Conservation (phyloP, 148 eudicot genomes). For the Rhododendron henanense region DNA sequence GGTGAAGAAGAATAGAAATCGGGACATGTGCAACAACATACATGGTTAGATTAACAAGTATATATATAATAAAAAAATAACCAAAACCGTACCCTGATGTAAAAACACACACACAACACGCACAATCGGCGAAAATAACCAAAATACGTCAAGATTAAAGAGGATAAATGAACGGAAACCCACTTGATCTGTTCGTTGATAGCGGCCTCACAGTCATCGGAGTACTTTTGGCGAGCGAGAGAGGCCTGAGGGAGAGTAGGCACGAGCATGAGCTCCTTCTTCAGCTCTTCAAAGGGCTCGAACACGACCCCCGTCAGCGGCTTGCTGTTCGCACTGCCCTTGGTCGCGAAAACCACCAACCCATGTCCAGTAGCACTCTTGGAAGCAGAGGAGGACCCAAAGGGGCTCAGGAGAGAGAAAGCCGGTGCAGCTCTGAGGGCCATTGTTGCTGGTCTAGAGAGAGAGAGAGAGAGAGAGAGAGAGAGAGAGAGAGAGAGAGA, state of each 20-base stretch:
- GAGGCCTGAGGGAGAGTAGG: conserved; percentile 63
- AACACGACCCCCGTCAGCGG: conserved; percentile 69
- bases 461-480: background rate
- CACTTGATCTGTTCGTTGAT: conserved; percentile 88
- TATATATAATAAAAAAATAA: background rate
- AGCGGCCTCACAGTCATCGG: conserved; percentile 59
- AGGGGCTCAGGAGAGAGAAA: conserved; percentile 17
- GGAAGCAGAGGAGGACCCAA: conserved; percentile 10
- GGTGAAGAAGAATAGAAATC: background rate
- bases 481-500: no score
- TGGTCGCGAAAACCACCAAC: conserved; percentile 18
- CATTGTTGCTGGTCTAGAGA: conserved; percentile 23
- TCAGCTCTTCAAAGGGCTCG: conserved; percentile 88
- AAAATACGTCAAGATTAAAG: background rate
- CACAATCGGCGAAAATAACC: background rate
- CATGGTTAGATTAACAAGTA: background rate
- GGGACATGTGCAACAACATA: background rate
- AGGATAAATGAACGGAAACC: background rate
- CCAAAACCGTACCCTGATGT: background rate
- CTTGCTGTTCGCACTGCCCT: conserved; percentile 33
- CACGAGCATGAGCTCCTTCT: conserved; percentile 76
- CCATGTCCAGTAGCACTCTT: conserved; percentile 20
- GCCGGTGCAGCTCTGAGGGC: conserved; percentile 47
- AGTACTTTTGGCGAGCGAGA: conserved; percentile 72
- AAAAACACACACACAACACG: background rate